A percentile compares a stretch with the other conserved stretches of the same genome.
phyloP scores from a whole-genome alignment of 202 grass and related monocot species.

The Sporobolus alterniflorus region DNA sequence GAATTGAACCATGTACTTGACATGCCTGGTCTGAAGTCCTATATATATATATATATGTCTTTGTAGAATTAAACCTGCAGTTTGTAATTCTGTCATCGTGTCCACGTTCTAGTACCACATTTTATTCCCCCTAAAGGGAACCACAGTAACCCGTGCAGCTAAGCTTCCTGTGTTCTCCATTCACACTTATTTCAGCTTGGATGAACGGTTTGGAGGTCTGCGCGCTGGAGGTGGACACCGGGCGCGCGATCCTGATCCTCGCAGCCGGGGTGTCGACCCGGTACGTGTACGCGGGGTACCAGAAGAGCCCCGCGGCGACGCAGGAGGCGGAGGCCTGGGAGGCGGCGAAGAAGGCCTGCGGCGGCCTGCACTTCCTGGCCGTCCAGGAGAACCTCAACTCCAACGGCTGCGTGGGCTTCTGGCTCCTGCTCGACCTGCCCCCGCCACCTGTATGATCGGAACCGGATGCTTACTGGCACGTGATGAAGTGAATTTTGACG shows the following conservation, averaged over 20 bases:
- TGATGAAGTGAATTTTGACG: background rate
- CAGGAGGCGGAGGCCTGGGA: slow-evolving; percentile 98
- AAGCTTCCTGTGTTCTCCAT: background rate
- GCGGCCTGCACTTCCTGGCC: slow-evolving; percentile 91
- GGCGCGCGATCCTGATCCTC: slow-evolving; percentile 62
- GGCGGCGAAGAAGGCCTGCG: slow-evolving; percentile 79
- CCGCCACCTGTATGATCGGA: slow-evolving; percentile 66
- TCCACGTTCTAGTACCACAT: background rate
- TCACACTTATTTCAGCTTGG: slow-evolving; percentile 57
- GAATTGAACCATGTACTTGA: too few relatives aligned
- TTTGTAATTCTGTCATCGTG: background rate
- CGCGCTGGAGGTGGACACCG: slow-evolving; percentile 67
- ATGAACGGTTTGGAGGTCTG: slow-evolving; percentile 93
- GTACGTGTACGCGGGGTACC: slow-evolving; percentile 89
- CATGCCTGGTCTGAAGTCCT: too few relatives aligned
- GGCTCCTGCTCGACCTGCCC: slow-evolving; percentile 93
- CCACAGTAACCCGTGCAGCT: background rate
- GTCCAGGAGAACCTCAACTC: slow-evolving; percentile 93
- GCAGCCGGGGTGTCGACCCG: slow-evolving; percentile 80
- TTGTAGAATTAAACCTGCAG: too few relatives aligned
- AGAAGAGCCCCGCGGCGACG: slow-evolving; percentile 80
- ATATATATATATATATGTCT: too few relatives aligned
- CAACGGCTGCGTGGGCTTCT: slow-evolving; percentile 83
- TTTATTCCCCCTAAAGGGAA: background rate
- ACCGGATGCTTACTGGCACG: background rate